These are phyloP conservation scores for Suillus fuscotomentosus DNA, from an alignment of 768 basidiomycete species.

Conservation along the genomic window DNA sequence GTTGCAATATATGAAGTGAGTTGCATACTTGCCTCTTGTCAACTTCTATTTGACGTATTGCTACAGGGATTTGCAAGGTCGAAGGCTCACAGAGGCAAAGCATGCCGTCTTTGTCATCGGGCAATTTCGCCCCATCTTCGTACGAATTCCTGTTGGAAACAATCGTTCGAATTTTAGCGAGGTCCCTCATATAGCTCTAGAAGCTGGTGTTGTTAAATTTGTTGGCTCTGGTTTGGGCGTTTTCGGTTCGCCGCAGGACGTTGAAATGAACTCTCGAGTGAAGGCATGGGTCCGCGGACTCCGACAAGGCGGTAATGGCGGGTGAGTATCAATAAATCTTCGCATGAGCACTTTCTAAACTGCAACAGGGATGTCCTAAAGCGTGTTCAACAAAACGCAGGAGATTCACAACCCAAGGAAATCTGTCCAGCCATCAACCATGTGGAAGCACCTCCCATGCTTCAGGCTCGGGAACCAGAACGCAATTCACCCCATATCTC, in stretches of 20 bases:
- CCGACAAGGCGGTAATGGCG: constrained; percentile 53
- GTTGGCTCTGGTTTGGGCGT: constrained; percentile 41
- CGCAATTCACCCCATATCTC: not conserved
- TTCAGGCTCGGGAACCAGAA: constrained; percentile 2
- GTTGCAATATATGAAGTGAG: constrained; percentile 40
- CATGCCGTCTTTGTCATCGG: constrained; percentile 48
- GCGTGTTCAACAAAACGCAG: constrained; percentile 37
- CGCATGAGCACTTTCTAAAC: constrained; percentile 43
- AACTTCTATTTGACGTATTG: constrained; percentile 5
- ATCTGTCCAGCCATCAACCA: constrained; percentile 5
- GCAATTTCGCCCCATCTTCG: constrained; percentile 49
- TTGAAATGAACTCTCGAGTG: constrained; percentile 42
- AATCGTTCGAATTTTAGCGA: constrained; percentile 37
- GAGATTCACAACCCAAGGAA: constrained; percentile 6
- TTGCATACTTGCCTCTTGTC: constrained; percentile 6
- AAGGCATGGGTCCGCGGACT: constrained; percentile 56
- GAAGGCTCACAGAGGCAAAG: constrained; percentile 43
- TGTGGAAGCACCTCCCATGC: constrained; percentile 3
- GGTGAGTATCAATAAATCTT: constrained; percentile 41
- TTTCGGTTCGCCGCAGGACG: constrained; percentile 50
- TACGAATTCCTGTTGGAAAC: constrained; percentile 47
- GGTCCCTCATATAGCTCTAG: constrained; percentile 47
- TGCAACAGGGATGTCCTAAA: constrained; percentile 47
- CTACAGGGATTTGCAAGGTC: constrained; percentile 21
- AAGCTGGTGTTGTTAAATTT: constrained; percentile 43